Conservation (phyloP, 2,329 filamentous ascomycete species). For the Parafenestella ontariensis region DNA sequence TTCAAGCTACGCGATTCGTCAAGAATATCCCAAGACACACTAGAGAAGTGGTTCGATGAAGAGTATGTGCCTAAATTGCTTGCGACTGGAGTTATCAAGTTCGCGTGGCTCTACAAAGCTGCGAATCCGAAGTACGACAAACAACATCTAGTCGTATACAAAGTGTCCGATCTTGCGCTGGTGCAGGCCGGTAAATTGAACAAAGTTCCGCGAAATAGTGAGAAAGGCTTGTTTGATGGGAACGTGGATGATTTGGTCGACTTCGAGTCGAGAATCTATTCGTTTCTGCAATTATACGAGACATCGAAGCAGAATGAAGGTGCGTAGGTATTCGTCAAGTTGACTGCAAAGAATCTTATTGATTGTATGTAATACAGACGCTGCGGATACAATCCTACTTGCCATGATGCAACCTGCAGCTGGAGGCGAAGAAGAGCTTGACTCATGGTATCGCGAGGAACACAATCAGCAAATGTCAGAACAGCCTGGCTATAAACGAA, state of each 20-base stretch:
- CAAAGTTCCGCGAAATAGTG: conserved; percentile 24
- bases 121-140: conserved; percentile 25
- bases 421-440: conserved; percentile 32
- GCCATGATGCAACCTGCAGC: conserved; percentile 37
- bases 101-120: conserved; percentile 30
- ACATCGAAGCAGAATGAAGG: conserved; percentile 25
- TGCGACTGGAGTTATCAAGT: conserved; percentile 20
- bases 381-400: conserved; percentile 27
- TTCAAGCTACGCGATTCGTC: conserved; percentile 21
- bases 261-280: conserved; percentile 29
- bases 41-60: conserved; percentile 34
- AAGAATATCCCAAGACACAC: conserved; percentile 21
- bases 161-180: conserved; percentile 27
- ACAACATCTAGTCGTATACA: conserved; percentile 33
- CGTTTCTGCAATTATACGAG: conserved; percentile 26
- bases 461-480: conserved; percentile 44
- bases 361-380: conserved; percentile 13
- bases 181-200: conserved; percentile 24
- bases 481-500: conserved; percentile 37
- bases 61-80: conserved; percentile 32
- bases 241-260: conserved; percentile 26
- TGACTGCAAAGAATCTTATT: not conserved
- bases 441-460: conserved; percentile 42
- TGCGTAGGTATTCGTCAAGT: conserved; percentile 1
- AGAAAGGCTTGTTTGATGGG: conserved; percentile 20